Conservation (phyloP, 768 basidiomycete species). For the Glaciozyma antarctica region DNA sequence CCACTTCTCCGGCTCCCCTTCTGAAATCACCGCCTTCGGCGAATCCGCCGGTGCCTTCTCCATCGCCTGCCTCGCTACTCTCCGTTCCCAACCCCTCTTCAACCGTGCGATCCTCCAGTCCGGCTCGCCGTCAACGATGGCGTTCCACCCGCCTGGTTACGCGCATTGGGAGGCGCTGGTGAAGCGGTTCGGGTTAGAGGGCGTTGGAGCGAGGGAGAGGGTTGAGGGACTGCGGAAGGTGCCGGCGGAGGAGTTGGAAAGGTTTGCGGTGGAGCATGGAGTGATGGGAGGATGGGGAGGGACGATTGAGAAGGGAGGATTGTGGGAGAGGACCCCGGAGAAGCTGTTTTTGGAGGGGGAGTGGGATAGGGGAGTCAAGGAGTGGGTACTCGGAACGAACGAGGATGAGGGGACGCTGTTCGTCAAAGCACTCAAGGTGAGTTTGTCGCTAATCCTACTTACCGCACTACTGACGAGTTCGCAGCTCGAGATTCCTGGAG, state of each 20-base stretch:
- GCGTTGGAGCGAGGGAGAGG: conserved; percentile 1
- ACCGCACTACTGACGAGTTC: not conserved
- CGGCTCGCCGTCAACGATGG: conserved; percentile 24
- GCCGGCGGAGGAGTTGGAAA: not conserved
- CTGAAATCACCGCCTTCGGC: conserved; percentile 49
- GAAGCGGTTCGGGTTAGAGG: not conserved
- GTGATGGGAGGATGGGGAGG: conserved; percentile 5
- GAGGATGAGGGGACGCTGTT: conserved; percentile 24
- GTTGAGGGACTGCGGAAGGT: conserved; percentile 7
- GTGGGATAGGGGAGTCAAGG: conserved; percentile 15
- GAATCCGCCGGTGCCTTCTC: conserved; percentile 50
- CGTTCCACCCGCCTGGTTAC: not conserved
- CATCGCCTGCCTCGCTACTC: conserved; percentile 36
- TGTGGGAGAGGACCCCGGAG: conserved; percentile 12
- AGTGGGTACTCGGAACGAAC: conserved; percentile 10
- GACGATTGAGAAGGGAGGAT: not conserved
- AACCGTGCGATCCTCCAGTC: conserved; percentile 17
- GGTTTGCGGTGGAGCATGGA: not conserved
- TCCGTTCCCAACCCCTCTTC: conserved; percentile 25
- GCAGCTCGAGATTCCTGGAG: conserved; percentile 1
- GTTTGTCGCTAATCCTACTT: not conserved
- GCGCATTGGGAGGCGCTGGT: not conserved
- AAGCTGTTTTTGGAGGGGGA: not conserved
- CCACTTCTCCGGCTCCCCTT: conserved; percentile 37
- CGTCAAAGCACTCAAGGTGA: conserved; percentile 1